A percentile compares a stretch with the other conserved stretches of the same genome.
These are phyloP conservation scores for Penicillium sp. DNA, from an alignment of 2,329 filamentous ascomycete species.

Conservation along the genomic window DNA sequence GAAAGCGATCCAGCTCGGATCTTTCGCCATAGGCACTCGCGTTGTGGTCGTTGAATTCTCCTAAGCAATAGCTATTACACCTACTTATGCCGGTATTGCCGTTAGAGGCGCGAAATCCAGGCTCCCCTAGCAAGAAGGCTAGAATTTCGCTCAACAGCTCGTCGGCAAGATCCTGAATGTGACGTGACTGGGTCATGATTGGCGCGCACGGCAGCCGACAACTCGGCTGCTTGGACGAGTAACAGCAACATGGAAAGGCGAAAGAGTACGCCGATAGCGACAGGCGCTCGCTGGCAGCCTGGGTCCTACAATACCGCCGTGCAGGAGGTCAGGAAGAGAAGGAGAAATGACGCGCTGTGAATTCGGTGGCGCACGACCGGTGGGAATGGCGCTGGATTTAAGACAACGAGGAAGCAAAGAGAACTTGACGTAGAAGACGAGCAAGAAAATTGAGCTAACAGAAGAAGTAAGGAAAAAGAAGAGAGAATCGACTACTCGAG, in stretches of 20 bases:
- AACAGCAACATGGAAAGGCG: slow-evolving; percentile 39
- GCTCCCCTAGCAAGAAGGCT: slow-evolving; percentile 33
- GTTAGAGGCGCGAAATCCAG: slow-evolving; percentile 15
- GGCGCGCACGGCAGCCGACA: slow-evolving; percentile 38
- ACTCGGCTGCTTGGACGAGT: slow-evolving; percentile 35
- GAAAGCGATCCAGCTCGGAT: slow-evolving; percentile 45
- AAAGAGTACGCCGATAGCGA: slow-evolving; percentile 11
- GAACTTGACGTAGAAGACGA: not conserved
- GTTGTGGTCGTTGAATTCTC: not conserved
- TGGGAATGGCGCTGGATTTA: slow-evolving; percentile 7
- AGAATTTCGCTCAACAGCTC: slow-evolving; percentile 42
- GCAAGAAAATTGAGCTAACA: slow-evolving; percentile 10
- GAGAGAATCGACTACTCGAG: not conserved
- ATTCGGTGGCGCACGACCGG: slow-evolving; percentile 15
- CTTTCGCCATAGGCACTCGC: slow-evolving; percentile 29
- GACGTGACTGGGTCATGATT: slow-evolving; percentile 39
- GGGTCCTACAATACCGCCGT: slow-evolving; percentile 16
- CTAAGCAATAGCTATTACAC: slow-evolving; percentile 12
- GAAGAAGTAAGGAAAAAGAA: not conserved
- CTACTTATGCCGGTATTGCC: slow-evolving; percentile 9
- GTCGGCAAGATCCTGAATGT: slow-evolving; percentile 42
- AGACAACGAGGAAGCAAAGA: not conserved
- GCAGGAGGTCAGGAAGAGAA: slow-evolving; percentile 15
- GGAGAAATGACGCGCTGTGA: not conserved
- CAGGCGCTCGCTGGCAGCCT: slow-evolving; percentile 5